These are phyloP conservation scores for Cutaneotrichosporon sp. DNA, from an alignment of 1,284 basidiomycete genomes.

Conservation along the genomic window DNA sequence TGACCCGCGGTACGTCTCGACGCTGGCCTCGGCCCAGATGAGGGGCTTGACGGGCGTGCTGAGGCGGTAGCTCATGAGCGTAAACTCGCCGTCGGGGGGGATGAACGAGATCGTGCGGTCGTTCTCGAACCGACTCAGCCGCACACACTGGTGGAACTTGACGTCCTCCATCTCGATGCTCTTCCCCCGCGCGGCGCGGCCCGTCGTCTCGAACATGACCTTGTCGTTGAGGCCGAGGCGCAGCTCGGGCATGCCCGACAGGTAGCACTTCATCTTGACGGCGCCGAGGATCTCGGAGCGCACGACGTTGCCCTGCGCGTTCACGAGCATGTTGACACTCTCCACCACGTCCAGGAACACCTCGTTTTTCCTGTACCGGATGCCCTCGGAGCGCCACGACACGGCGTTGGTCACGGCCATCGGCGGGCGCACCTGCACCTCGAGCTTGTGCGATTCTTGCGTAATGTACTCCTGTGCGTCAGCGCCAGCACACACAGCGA, in stretches of 20 bases:
- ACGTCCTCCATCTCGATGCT: constrained; percentile 99
- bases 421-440: constrained; percentile 92
- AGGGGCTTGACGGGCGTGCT: constrained; percentile 96
- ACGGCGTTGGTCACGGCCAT: constrained; percentile 99
- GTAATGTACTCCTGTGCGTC: constrained; percentile 97
- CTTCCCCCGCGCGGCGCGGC: constrained; percentile 89
- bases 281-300: constrained; percentile 96
- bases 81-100: constrained; percentile 98
- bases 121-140: constrained; percentile 98
- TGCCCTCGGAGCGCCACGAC: constrained; percentile 97
- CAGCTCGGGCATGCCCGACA: constrained; percentile 98
- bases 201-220: constrained; percentile 98
- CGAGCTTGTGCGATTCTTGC: constrained; percentile 97
- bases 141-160: constrained; percentile 99
- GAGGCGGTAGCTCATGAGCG: constrained; percentile 95
- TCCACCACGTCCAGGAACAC: constrained; percentile 99
- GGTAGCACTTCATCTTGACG: constrained; percentile 99
- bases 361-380: constrained; percentile 97
- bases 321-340: constrained; percentile 94
- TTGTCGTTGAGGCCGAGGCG: constrained; percentile 97
- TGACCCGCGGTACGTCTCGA: constrained; percentile 91
- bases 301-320: constrained; percentile 95
- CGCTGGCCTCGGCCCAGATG: constrained; percentile 96
- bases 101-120: constrained; percentile 99
- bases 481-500: constrained; percentile 64